Evolutionary conservation across 345 rosid species (phyloP), one percentile per base, ranked within the genome.

Genomic region (Ceriops zippeliana): DNA sequence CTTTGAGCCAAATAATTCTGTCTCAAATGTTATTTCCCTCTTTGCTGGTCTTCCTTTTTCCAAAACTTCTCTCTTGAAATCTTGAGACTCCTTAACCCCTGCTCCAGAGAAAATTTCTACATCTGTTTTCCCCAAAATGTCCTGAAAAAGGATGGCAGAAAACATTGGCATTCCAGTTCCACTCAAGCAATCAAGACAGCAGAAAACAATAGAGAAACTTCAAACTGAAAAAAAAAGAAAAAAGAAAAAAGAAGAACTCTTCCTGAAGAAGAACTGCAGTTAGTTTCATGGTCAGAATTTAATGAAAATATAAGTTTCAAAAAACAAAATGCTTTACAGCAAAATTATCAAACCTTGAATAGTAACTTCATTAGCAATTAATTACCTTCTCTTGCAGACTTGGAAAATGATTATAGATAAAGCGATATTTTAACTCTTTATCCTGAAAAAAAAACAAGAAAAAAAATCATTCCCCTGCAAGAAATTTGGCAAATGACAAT

Each of bases 51-150:
- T 62, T 47, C 97, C 93, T 76, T 83, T 93, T 71, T 91, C 96
- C 74, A 93, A 66, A 72, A 93, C 98, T 76, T 93, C 98, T 70
- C 85, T 79, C 78, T 93, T 93, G 79, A 93, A 93, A 59, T 93
- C 98, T 76, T 93, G 89, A 73, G 96, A 89, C 61, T 93, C 98
- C 85, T 84, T 91, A 6, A 91, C 98, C 35, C 98, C 98, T 70
- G 88, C 73, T 63, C 98, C 98, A 5, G 86, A 62, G 73, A 93
- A 93, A 56, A 93, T 93, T 80, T 93, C 98, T 37, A 88, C 72
- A 28, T 93, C 98, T 57, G 96, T 90, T 72, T 93, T 93, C 5
- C 97, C 97, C 73, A 93, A 56, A 66, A 93, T 89, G 69, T 93
- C 97, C 96, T 93, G 87, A 73, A 76, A 68, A 31, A 22, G 22